These are phyloP conservation scores for Garcia nutans DNA, from an alignment of 345 rosid species.

Conservation along the genomic window DNA sequence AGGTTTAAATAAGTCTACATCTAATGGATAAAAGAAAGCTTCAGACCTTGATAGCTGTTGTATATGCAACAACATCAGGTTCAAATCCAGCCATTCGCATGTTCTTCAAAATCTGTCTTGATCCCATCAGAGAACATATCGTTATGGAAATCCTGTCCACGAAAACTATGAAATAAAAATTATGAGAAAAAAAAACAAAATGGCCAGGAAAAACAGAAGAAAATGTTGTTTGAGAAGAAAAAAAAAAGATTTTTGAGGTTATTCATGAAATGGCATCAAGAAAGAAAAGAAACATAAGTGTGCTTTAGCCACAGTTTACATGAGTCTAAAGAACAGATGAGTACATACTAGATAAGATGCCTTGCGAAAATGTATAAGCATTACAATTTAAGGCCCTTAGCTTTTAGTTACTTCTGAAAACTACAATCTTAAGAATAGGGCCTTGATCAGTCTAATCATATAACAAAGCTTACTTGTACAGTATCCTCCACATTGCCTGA, in stretches of 20 bases:
- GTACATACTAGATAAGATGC: background rate
- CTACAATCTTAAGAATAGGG: background rate
- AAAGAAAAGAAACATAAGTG: background rate
- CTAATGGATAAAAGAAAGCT: slow-evolving; percentile 9
- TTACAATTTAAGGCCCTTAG: background rate
- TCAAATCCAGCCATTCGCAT: slow-evolving; percentile 65
- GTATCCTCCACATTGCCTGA: slow-evolving; percentile 74
- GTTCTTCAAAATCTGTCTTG: slow-evolving; percentile 75
- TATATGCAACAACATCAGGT: slow-evolving; percentile 91
- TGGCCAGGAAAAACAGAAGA: background rate
- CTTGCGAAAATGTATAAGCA: background rate
- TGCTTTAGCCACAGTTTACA: background rate
- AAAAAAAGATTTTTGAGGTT: background rate
- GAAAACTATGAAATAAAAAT: background rate
- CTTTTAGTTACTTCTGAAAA: background rate
- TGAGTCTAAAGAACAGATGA: background rate
- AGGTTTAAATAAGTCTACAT: slow-evolving; percentile 3
- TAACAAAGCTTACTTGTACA: slow-evolving; percentile 53
- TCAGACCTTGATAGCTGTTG: slow-evolving; percentile 83
- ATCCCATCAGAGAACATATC: slow-evolving; percentile 27
- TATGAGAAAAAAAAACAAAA: background rate
- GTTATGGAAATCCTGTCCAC: background rate
- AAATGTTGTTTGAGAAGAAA: background rate
- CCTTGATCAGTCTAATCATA: background rate
- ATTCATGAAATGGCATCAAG: background rate